These are phyloP conservation scores for Phytophthora vignae DNA, from an alignment of 352 stramenopile species.

Conservation along the genomic window DNA sequence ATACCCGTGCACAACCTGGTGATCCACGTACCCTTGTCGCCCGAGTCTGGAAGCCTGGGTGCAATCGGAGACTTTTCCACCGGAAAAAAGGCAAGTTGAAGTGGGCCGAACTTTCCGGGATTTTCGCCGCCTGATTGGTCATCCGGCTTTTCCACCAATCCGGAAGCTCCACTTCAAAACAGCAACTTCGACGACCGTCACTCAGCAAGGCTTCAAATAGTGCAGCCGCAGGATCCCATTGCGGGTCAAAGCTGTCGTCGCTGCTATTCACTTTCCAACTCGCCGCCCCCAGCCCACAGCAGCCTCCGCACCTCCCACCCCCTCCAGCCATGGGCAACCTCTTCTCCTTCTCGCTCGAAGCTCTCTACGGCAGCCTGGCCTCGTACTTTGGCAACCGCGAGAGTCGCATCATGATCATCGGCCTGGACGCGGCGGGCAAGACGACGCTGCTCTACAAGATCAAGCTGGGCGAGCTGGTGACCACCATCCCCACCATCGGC, in stretches of 20 bases:
- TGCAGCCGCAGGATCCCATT: slow-evolving; percentile 2
- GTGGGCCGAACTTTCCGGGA: neutral
- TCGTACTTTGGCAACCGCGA: slow-evolving; percentile 48
- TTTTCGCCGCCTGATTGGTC: neutral
- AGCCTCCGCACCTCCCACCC: neutral
- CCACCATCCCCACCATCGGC: slow-evolving; percentile 85
- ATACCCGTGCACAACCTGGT: too few relatives aligned
- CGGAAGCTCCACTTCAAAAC: slow-evolving; percentile 19
- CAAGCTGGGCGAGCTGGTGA: slow-evolving; percentile 77
- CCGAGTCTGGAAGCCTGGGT: neutral
- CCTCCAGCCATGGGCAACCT: slow-evolving; percentile 53
- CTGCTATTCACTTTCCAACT: slow-evolving; percentile 27
- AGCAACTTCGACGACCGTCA: slow-evolving; percentile 28
- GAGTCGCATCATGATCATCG: slow-evolving; percentile 89
- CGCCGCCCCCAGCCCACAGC: neutral
- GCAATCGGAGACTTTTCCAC: neutral
- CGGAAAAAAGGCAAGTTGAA: slow-evolving; percentile 9
- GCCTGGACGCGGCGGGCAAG: slow-evolving; percentile 96
- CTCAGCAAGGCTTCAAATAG: slow-evolving; percentile 20
- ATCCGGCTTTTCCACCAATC: slow-evolving; percentile 20
- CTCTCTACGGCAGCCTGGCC: slow-evolving; percentile 39
- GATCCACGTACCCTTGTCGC: too few relatives aligned
- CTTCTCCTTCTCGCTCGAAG: slow-evolving; percentile 45
- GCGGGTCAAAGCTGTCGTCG: neutral
- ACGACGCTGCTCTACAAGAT: slow-evolving; percentile 96